Conservation (phyloP, 192 early-diverging fungal genomes). For the Chytriomyces sp. region DNA sequence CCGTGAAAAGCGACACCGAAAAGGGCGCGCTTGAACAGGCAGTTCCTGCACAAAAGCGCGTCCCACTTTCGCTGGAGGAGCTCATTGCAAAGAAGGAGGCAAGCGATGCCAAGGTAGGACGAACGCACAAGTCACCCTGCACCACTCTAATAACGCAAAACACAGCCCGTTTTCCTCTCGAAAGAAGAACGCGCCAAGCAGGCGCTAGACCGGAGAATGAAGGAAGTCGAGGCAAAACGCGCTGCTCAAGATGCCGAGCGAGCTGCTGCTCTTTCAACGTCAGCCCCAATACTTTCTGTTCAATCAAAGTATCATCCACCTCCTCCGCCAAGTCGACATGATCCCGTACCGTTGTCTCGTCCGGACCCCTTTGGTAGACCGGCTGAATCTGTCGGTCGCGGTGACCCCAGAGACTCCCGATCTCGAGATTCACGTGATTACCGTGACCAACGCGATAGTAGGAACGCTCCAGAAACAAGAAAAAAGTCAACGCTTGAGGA, state of each 20-base stretch:
- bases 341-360: not conserved
- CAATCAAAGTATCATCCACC: conserved; percentile 7
- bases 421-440: conserved; percentile 15
- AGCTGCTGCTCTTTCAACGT: not conserved
- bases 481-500: conserved; percentile 30
- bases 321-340: conserved; percentile 6
- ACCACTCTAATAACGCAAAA: not conserved
- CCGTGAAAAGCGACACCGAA: not conserved
- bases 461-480: not conserved
- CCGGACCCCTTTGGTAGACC: conserved; percentile 23
- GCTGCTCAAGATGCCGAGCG: conserved; percentile 66
- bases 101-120: conserved; percentile 64
- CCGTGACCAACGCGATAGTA: conserved; percentile 2
- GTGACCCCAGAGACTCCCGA: conserved; percentile 30
- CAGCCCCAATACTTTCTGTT: not conserved
- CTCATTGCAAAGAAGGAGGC: conserved; percentile 61
- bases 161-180: conserved; percentile 76
- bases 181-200: conserved; percentile 88
- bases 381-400: conserved; percentile 15
- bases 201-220: conserved; percentile 80
- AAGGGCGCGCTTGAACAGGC: not conserved
- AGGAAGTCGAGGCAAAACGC: conserved; percentile 76
- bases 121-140: too few species aligned
- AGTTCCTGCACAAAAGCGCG: conserved; percentile 32
- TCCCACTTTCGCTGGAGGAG: conserved; percentile 79